Evolutionary conservation across 768 basidiomycete species (phyloP).

Genomic region (Butyriboletus loyo): DNA sequence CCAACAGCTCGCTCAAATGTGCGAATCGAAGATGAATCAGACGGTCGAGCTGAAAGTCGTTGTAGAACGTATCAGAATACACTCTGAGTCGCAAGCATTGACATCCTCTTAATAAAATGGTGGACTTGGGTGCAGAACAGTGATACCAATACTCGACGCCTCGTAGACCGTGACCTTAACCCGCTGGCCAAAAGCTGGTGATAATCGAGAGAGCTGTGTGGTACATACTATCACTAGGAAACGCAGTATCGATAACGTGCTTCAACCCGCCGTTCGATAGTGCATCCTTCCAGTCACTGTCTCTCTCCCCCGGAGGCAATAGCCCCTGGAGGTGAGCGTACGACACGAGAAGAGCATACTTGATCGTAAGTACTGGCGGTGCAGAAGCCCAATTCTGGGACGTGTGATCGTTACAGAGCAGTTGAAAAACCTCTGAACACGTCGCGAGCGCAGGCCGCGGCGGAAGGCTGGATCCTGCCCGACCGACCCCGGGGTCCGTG

Average conservation of each 20-base stretch:
- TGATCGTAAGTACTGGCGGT: slow-evolving; percentile 24
- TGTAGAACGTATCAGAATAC: neutral
- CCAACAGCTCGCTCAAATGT: slow-evolving; percentile 67
- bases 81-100: neutral
- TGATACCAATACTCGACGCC: neutral
- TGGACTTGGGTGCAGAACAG: neutral
- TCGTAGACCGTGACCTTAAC: neutral
- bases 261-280: slow-evolving; percentile 25
- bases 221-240: slow-evolving; percentile 26
- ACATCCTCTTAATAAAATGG: neutral
- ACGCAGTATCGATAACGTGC: slow-evolving; percentile 25
- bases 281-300: slow-evolving; percentile 34
- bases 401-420: slow-evolving; percentile 15
- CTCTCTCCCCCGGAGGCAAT: slow-evolving; percentile 25
- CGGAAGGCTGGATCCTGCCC: slow-evolving; percentile 19
- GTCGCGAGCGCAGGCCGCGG: slow-evolving; percentile 25
- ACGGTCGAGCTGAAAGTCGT: slow-evolving; percentile 7
- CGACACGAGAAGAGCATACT: slow-evolving; percentile 39
- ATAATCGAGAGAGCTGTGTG: slow-evolving; percentile 24
- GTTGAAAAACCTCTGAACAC: slow-evolving; percentile 29
- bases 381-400: slow-evolving; percentile 4
- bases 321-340: slow-evolving; percentile 36
- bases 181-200: slow-evolving; percentile 13
- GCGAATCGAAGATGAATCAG: slow-evolving; percentile 35
- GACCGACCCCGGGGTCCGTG: slow-evolving; percentile 9